Evolutionary conservation across 495 filamentous ascomycete genomes (phyloP).

Genomic region (Cercophora newfieldiana): DNA sequence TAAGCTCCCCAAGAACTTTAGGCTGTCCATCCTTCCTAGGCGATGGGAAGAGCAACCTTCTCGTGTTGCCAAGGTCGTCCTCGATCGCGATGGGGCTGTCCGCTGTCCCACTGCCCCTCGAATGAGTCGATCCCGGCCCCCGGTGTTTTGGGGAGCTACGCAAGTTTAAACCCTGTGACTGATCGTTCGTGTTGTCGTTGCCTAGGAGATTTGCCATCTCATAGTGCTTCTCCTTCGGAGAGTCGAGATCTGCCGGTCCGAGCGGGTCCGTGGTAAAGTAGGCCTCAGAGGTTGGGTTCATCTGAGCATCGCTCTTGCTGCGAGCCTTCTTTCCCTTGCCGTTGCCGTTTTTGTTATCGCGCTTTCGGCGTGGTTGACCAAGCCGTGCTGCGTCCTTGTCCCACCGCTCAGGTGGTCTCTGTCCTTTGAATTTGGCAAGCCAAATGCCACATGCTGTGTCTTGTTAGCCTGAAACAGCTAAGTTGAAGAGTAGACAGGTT

Average conservation of each 20-base stretch:
- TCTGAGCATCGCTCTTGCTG: conserved; percentile 40
- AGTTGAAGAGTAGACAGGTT: background rate
- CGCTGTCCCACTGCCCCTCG: conserved; percentile 57
- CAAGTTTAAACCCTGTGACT: conserved; percentile 33
- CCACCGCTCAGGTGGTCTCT: conserved; percentile 84
- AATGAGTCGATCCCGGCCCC: conserved; percentile 43
- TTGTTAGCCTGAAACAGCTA: conserved; percentile 11
- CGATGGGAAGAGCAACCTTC: conserved; percentile 79
- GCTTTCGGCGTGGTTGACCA: conserved; percentile 50
- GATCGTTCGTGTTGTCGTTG: conserved; percentile 21
- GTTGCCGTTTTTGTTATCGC: conserved; percentile 34
- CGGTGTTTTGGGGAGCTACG: conserved; percentile 36
- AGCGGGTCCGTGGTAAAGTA: conserved; percentile 49
- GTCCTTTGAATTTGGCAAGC: conserved; percentile 81
- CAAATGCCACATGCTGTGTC: conserved; percentile 80
- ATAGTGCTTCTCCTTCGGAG: conserved; percentile 29
- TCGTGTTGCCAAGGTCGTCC: conserved; percentile 61
- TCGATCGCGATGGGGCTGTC: conserved; percentile 63
- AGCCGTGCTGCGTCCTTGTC: conserved; percentile 60
- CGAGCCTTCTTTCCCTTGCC: conserved; percentile 47
- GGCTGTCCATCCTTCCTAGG: conserved; percentile 59
- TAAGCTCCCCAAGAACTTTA: conserved; percentile 59
- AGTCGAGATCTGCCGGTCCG: conserved; percentile 37
- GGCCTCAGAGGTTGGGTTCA: conserved; percentile 50
- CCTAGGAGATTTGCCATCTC: background rate